Percentiles rank a stretch among this genome's conserved stretches.
Conservation (phyloP, 257 asterid genomes). For the Penstemon newberryi region DNA sequence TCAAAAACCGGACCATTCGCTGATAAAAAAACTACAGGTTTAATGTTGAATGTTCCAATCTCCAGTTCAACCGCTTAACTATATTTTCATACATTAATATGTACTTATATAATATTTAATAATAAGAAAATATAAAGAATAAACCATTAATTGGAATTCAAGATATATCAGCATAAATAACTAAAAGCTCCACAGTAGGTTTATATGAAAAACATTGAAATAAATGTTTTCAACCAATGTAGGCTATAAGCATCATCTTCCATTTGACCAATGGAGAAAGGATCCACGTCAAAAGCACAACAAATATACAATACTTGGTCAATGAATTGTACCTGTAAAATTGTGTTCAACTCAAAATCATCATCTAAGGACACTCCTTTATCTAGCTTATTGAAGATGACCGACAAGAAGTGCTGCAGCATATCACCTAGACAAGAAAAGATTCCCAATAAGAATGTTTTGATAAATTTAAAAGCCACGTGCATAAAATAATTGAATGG, state of each 20-base stretch:
- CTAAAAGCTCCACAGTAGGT: neutral
- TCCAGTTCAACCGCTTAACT: too few relatives aligned
- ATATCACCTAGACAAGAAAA: conserved; percentile 74
- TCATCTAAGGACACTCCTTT: conserved; percentile 89
- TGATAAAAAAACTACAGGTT: too few relatives aligned
- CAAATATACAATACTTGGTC: conserved; percentile 8
- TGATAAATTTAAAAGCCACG: neutral
- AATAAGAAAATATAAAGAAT: too few relatives aligned
- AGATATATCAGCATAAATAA: conserved; percentile 22
- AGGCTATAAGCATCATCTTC: conserved; percentile 21
- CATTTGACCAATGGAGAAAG: conserved; percentile 8
- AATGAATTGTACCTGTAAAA: conserved; percentile 67
- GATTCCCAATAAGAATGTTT: conserved; percentile 15
- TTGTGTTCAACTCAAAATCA: conserved; percentile 93
- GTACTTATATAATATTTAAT: too few relatives aligned
- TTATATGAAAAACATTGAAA: neutral
- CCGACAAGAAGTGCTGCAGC: conserved; percentile 85
- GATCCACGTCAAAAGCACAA: conserved; percentile 11
- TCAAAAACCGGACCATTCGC: too few relatives aligned
- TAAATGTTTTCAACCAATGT: conserved; percentile 8
- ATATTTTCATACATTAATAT: too few relatives aligned
- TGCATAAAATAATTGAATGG: neutral
- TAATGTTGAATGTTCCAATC: too few relatives aligned
- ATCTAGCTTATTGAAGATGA: conserved; percentile 82
- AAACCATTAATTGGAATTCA: too few relatives aligned